Evolutionary conservation across 352 stramenopile species (phyloP).

Genomic region (Pythium apleroticum): DNA sequence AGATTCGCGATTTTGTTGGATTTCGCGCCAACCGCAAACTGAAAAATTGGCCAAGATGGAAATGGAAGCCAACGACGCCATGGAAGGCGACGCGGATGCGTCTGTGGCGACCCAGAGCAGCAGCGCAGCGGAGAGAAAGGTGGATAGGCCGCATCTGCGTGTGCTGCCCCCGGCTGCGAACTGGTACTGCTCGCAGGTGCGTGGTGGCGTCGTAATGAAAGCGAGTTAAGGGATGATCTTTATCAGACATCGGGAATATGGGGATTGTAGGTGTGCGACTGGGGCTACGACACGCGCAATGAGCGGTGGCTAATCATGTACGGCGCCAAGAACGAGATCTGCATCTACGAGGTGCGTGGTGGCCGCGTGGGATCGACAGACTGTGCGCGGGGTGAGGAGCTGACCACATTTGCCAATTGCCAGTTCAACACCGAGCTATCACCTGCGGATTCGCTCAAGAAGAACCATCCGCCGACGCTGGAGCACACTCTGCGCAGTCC

Average conservation of each 20-base stretch:
- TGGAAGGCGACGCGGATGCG: not conserved
- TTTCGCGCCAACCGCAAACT: slow-evolving; percentile 10
- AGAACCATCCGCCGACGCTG: slow-evolving; percentile 1
- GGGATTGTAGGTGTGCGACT: slow-evolving; percentile 60
- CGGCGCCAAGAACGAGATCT: slow-evolving; percentile 59
- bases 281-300: slow-evolving; percentile 35
- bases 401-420: not conserved
- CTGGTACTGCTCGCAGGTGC: slow-evolving; percentile 80
- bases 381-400: not conserved
- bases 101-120: not conserved
- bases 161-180: slow-evolving; percentile 66
- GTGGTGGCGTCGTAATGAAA: slow-evolving; percentile 1
- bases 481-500: slow-evolving; percentile 21
- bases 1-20: slow-evolving; percentile 9
- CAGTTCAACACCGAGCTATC: slow-evolving; percentile 11
- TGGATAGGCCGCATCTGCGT: slow-evolving; percentile 22
- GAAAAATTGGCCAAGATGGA: not conserved
- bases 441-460: not conserved
- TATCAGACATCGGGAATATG: not conserved
- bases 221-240: not conserved
- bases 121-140: not conserved
- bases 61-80: not conserved
- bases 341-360: slow-evolving; percentile 57
- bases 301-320: slow-evolving; percentile 50
- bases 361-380: not conserved